Evolutionary conservation across 2,329 filamentous ascomycete genomes (phyloP).

Genomic region (Magnaporthiopsis poae): DNA sequence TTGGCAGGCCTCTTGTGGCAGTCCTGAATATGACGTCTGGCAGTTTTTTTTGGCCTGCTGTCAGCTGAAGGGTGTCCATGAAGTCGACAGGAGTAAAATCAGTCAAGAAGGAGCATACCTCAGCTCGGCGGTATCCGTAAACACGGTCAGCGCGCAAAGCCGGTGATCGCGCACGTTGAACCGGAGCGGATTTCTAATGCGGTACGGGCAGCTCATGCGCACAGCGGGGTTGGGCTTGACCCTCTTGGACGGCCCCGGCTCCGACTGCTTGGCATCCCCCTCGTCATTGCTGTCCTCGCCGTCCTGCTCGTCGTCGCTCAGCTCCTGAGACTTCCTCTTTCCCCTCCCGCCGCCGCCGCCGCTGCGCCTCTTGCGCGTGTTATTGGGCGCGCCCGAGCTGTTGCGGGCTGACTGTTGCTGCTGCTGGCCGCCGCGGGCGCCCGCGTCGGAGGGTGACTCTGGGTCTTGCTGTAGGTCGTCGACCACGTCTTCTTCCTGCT

Average conservation of each 20-base stretch:
- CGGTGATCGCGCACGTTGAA: constrained; percentile 11
- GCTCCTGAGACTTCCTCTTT: constrained; percentile 8
- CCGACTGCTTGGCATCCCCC: constrained; percentile 3
- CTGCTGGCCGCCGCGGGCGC: not conserved
- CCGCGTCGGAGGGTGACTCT: not conserved
- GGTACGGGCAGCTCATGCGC: constrained; percentile 10
- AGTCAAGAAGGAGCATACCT: not conserved
- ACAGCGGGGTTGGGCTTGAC: constrained; percentile 5
- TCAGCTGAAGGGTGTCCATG: not conserved
- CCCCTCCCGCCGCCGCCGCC: constrained; percentile 1
- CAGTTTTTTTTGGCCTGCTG: not conserved
- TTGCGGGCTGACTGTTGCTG: not conserved
- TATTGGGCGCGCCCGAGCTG: not conserved
- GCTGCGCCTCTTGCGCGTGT: not conserved
- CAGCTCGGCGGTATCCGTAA: constrained; percentile 7
- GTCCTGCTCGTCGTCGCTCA: constrained; percentile 4
- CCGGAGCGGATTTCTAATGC: constrained; percentile 10
- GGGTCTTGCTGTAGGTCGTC: constrained; percentile 1
- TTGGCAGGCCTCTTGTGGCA: constrained; percentile 8
- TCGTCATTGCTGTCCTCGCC: constrained; percentile 7
- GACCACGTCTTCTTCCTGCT: not conserved
- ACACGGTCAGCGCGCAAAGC: constrained; percentile 8
- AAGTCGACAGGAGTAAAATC: not conserved
- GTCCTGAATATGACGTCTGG: constrained; percentile 11
- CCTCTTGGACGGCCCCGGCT: constrained; percentile 8